Base-by-base conservation (phyloP, 768 basidiomycete species). In the Boletus rufocinnamomeus region DNA sequence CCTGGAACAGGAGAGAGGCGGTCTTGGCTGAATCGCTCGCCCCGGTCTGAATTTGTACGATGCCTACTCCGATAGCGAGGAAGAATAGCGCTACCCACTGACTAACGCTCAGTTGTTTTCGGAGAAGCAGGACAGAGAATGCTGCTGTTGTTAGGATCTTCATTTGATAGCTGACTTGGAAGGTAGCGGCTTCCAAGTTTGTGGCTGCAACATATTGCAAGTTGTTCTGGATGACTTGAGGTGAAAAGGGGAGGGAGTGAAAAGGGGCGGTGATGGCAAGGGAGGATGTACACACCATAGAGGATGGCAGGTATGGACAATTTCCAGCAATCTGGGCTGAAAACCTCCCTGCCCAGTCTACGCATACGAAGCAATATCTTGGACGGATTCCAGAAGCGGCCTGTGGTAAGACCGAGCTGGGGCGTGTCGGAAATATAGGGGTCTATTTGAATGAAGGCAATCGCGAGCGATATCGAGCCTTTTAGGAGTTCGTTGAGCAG, bases 151-250 rank as follows among this genome's bases (percentile, higher is more conserved):
- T 95, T 63, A 96, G 85, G 68, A 96, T 94, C 75, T 96, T 96
- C 94, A 96, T 96, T 73, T 96, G 94, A 74, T 95, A 95, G 45
- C 87, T 92, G 70, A 96, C 94, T 74, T 97, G 95, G 75, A 98
- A 98, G 17, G 95, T 97, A 23, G 95, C 95, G 17, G 92, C 94
- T 63, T 94, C 89, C 59, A 98, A 79, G 74, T 98, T 98, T 44
- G 91, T 88, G 6, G 91, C 93, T 35, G 95, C 95, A 53, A 95
- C 88, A 73, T 93, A 98, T 75, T 97, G 95, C 35, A 98, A 80
- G 78, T 93, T 93, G 78, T 96, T 96, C 79, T 98, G 93, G 59
- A 95, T 85, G 69, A 94, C 91, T 85, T 67, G 25, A 45, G 27
- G 40, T 23, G 47, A 47, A 37, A 19, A 56, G 40, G 45, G 28